A percentile compares a stretch with the other conserved stretches of the same genome.
Evolutionary conservation across 176 grass and related monocot species (phyloP).

Genomic region (Phoenix dactylifera): DNA sequence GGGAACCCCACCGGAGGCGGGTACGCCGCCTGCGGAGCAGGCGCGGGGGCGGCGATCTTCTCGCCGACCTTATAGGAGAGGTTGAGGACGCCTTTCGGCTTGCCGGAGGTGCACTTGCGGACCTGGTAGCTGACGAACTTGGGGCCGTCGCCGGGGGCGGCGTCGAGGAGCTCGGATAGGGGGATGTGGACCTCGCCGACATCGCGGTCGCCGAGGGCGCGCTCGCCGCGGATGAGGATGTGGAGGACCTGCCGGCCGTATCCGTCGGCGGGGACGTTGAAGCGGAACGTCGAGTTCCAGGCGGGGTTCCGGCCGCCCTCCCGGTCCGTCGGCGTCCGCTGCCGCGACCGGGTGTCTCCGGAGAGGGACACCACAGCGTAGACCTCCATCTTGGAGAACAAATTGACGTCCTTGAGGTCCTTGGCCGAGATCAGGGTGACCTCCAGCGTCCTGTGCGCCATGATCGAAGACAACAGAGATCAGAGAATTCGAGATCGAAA

Average conservation of each 20-base stretch:
- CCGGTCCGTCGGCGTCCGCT: slow-evolving; percentile 46
- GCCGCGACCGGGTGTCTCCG: slow-evolving; percentile 25
- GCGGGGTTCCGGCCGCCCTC: slow-evolving; percentile 44
- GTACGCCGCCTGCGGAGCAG: no score
- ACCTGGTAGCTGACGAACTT: slow-evolving; percentile 55
- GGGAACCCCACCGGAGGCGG: no score
- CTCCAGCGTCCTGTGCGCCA: slow-evolving; percentile 58
- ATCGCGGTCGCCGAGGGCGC: slow-evolving; percentile 52
- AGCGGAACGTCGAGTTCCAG: slow-evolving; percentile 56
- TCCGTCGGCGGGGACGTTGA: slow-evolving; percentile 28
- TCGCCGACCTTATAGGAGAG: slow-evolving; percentile 49
- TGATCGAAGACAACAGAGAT: not conserved
- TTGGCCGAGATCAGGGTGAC: slow-evolving; percentile 54
- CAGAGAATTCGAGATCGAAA: not conserved
- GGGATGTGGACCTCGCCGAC: slow-evolving; percentile 64
- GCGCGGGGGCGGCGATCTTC: not conserved
- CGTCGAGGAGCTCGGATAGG: slow-evolving; percentile 25
- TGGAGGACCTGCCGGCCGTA: slow-evolving; percentile 32
- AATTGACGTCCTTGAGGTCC: slow-evolving; percentile 62
- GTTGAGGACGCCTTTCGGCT: slow-evolving; percentile 45
- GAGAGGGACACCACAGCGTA: slow-evolving; percentile 57
- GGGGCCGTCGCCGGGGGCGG: not conserved
- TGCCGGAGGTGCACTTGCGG: slow-evolving; percentile 32
- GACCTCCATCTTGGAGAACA: slow-evolving; percentile 54
- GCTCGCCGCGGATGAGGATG: slow-evolving; percentile 58